Percentiles rank a stretch among this genome's conserved stretches.
Conservation (phyloP, 2,329 filamentous ascomycete genomes). For the Volutella citrinella region DNA sequence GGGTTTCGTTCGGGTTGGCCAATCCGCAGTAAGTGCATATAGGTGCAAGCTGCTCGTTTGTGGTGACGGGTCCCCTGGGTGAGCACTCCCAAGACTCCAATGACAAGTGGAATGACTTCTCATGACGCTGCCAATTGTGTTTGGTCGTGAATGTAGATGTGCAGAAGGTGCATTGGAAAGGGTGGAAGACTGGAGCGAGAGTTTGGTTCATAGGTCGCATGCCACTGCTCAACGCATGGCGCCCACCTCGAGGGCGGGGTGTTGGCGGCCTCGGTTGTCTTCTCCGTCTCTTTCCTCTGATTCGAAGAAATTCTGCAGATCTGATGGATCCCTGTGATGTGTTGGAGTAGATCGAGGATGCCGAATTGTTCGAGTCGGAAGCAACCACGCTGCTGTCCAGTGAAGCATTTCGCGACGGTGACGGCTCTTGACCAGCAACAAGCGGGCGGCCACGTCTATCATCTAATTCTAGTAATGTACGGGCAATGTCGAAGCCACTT, state of each 20-base stretch:
- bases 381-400: conserved; percentile 50
- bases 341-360: conserved; percentile 56
- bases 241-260: conserved; percentile 49
- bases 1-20: conserved; percentile 51
- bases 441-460: no score
- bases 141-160: conserved; percentile 66
- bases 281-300: no score
- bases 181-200: conserved; percentile 46
- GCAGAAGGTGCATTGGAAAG: conserved; percentile 67
- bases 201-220: conserved; percentile 31
- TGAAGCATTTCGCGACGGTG: conserved; percentile 53
- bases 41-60: conserved; percentile 58
- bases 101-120: conserved; percentile 64
- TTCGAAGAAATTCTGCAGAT: conserved; percentile 39
- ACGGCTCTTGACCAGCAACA: no score
- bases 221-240: conserved; percentile 37
- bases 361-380: conserved; percentile 56
- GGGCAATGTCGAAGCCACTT: conserved; percentile 55
- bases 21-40: conserved; percentile 57
- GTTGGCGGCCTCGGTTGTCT: no score
- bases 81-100: conserved; percentile 65
- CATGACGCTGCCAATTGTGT: conserved; percentile 69
- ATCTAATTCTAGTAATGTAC: no score
- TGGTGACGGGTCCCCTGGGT: conserved; percentile 53
- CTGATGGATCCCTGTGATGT: conserved; percentile 53